phyloP scores from a whole-genome alignment of 352 stramenopile genomes.

The Globisporangium sylvaticum region DNA sequence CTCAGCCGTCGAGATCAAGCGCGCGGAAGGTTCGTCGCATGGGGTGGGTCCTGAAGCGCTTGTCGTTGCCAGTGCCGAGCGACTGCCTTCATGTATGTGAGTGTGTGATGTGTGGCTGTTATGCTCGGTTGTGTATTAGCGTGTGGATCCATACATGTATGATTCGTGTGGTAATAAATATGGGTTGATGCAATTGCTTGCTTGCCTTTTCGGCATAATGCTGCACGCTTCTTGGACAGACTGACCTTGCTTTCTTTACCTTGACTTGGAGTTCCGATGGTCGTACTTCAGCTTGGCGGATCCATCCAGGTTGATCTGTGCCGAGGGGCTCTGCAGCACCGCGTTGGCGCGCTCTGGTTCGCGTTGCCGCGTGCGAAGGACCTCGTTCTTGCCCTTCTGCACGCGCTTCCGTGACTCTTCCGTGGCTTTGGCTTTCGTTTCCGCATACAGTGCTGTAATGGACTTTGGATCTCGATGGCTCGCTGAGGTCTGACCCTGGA shows the following conservation, averaged over 20 bases:
- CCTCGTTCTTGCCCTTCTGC: slow-evolving; percentile 32
- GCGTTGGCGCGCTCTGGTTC: slow-evolving; percentile 19
- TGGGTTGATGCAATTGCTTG: not conserved
- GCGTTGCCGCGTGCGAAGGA: slow-evolving; percentile 28
- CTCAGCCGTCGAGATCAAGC: not conserved
- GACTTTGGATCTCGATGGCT: slow-evolving; percentile 17
- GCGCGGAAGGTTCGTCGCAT: not conserved
- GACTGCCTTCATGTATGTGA: too few relatives aligned
- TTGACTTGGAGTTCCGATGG: slow-evolving; percentile 3
- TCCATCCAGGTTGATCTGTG: slow-evolving; percentile 19
- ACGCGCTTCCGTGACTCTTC: slow-evolving; percentile 20
- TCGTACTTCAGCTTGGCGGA: slow-evolving; percentile 23
- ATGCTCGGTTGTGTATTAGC: too few relatives aligned
- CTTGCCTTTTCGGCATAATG: not conserved
- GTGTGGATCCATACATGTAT: too few relatives aligned
- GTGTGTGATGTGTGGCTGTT: too few relatives aligned
- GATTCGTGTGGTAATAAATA: not conserved
- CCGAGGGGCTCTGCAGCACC: slow-evolving; percentile 23
- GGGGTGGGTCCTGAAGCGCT: not conserved
- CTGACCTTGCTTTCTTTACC: not conserved
- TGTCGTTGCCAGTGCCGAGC: too few relatives aligned
- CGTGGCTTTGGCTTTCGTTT: slow-evolving; percentile 4
- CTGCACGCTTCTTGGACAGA: not conserved
- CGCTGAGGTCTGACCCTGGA: slow-evolving; percentile 24
- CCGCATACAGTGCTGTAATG: slow-evolving; percentile 15